These are phyloP conservation scores for Nakaseomyces nivariensis DNA, from an alignment of 1,139 yeast species.

Conservation along the genomic window DNA sequence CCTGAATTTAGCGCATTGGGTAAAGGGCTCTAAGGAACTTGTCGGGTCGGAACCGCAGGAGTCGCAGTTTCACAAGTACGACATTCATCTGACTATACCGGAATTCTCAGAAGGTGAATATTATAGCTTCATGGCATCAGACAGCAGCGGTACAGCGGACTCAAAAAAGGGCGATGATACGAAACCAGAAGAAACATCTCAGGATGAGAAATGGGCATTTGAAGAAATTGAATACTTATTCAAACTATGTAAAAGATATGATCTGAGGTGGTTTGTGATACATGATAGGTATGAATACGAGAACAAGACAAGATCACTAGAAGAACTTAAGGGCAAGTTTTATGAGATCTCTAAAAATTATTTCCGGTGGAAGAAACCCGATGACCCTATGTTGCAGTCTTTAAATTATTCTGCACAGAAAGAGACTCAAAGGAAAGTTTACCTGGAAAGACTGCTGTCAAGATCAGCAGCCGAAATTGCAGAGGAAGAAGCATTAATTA, in stretches of 20 bases:
- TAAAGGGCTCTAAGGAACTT: slow-evolving; percentile 54
- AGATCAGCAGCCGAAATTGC: slow-evolving; percentile 96
- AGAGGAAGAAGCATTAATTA: slow-evolving; percentile 87
- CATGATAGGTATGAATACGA: slow-evolving; percentile 57
- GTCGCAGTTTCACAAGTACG: slow-evolving; percentile 66
- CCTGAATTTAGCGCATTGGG: slow-evolving; percentile 73
- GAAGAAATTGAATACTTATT: slow-evolving; percentile 72
- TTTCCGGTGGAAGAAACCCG: slow-evolving; percentile 29
- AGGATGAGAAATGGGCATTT: slow-evolving; percentile 45
- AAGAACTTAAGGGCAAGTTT: slow-evolving; percentile 76
- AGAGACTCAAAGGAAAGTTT: slow-evolving; percentile 72
- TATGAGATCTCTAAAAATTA: slow-evolving; percentile 46
- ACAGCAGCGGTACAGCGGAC: slow-evolving; percentile 1
- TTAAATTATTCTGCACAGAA: slow-evolving; percentile 52
- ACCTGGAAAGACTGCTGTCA: slow-evolving; percentile 62
- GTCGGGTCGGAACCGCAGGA: slow-evolving; percentile 35
- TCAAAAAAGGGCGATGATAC: not conserved
- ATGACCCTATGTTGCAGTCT: slow-evolving; percentile 33
- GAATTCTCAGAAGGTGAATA: slow-evolving; percentile 60
- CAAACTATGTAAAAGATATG: slow-evolving; percentile 61
- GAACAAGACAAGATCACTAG: slow-evolving; percentile 35
- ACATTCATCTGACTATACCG: slow-evolving; percentile 63
- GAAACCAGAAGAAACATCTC: not conserved
- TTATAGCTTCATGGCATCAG: slow-evolving; percentile 35
- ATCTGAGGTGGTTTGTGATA: slow-evolving; percentile 80